Evolutionary conservation across 2,329 filamentous ascomycete species (phyloP).

Genomic region (Colletotrichum limetticola): DNA sequence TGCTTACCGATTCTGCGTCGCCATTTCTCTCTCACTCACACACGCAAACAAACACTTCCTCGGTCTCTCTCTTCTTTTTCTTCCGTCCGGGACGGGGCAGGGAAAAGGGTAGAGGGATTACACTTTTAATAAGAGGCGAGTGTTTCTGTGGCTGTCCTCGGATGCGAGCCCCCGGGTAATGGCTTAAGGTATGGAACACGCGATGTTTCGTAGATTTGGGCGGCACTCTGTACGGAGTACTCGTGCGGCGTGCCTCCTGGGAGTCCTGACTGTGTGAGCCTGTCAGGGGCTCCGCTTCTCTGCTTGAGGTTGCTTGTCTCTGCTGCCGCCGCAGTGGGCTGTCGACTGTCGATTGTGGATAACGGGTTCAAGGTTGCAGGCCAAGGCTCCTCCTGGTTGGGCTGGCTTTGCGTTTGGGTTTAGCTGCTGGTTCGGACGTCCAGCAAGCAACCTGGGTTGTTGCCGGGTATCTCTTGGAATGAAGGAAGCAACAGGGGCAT

Average conservation of each 20-base stretch:
- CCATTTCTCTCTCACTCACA: slow-evolving; percentile 42
- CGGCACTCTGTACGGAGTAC: slow-evolving; percentile 14
- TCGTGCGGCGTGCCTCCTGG: slow-evolving; percentile 19
- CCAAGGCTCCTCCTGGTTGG: neutral
- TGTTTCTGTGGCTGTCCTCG: slow-evolving; percentile 30
- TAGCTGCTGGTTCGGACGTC: slow-evolving; percentile 19
- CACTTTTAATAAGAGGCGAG: slow-evolving; percentile 31
- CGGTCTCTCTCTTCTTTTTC: slow-evolving; percentile 13
- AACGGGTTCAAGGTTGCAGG: slow-evolving; percentile 4
- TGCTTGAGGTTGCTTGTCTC: neutral
- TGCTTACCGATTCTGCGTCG: slow-evolving; percentile 47
- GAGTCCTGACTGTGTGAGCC: too few relatives aligned
- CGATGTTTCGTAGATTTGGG: slow-evolving; percentile 34
- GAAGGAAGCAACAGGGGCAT: slow-evolving; percentile 19
- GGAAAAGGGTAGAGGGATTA: slow-evolving; percentile 18
- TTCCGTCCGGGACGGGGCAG: neutral
- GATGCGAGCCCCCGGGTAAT: slow-evolving; percentile 25
- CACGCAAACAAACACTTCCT: slow-evolving; percentile 7
- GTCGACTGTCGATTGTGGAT: slow-evolving; percentile 8
- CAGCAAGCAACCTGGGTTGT: slow-evolving; percentile 1
- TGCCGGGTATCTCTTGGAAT: slow-evolving; percentile 16
- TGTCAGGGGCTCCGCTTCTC: slow-evolving; percentile 8
- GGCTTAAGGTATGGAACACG: slow-evolving; percentile 35
- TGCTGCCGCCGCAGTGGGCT: neutral
- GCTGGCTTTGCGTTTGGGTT: neutral